Percentiles rank a stretch among this genome's conserved stretches.
Conservation (phyloP, 352 stramenopile genomes). For the Halophytophthora polymorphica region DNA sequence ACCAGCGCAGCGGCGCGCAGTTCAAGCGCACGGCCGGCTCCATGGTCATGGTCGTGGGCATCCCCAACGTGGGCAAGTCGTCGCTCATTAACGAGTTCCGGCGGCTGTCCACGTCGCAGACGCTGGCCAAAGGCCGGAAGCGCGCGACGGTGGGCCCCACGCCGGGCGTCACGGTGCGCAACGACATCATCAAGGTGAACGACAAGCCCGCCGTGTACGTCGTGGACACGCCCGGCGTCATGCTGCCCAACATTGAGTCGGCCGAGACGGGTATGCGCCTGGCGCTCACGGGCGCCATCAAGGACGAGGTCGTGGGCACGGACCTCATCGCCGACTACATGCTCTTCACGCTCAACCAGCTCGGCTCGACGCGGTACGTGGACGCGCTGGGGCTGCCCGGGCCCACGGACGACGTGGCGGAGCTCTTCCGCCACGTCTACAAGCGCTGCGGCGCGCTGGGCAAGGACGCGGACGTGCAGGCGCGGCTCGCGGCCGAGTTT, state of each 20-base stretch:
- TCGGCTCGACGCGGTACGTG: conserved; percentile 77
- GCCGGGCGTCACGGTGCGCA: conserved; percentile 82
- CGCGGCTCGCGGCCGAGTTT: conserved; percentile 60
- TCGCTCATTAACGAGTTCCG: conserved; percentile 89
- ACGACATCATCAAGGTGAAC: conserved; percentile 89
- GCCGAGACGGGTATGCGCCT: conserved; percentile 80
- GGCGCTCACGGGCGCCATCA: conserved; percentile 83
- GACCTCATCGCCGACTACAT: conserved; percentile 89
- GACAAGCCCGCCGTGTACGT: conserved; percentile 86
- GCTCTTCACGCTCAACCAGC: conserved; percentile 84
- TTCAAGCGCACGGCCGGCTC: conserved; percentile 84
- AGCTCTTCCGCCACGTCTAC: conserved; percentile 59
- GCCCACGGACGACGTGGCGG: conserved; percentile 73
- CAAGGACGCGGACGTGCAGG: conserved; percentile 73
- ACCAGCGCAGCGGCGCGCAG: conserved; percentile 65
- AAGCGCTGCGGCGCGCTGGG: conserved; percentile 73
- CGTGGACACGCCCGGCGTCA: conserved; percentile 87
- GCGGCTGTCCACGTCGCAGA: conserved; percentile 61
- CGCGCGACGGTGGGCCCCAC: conserved; percentile 78
- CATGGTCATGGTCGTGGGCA: conserved; percentile 88
- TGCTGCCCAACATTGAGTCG: conserved; percentile 82
- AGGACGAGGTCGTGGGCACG: conserved; percentile 82
- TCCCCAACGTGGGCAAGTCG: conserved; percentile 90
- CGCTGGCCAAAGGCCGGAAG: conserved; percentile 80
- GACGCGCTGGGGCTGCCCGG: conserved; percentile 57